Evolutionary conservation across 352 stramenopile genomes (phyloP), one percentile per base, ranked within the genome.

Genomic region (Pythium pectinolyticum): DNA sequence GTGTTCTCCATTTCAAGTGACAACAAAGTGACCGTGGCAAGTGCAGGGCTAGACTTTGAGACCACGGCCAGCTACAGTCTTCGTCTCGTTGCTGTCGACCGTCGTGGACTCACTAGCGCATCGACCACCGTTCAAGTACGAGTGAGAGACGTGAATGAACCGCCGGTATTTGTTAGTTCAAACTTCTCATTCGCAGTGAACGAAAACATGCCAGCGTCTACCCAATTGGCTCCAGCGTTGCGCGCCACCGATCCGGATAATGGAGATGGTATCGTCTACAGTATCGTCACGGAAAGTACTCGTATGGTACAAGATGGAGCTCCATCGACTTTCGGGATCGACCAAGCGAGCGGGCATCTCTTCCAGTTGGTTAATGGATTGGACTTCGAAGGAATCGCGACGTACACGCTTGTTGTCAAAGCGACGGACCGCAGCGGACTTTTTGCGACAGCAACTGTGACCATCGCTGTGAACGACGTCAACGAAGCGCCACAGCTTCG

Each of bases 251-350:
- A 80, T 63, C 69, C 72, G 7, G 72, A 80, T 41, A 7, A 9
- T 7, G 57, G 57, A 2, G 72, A 77, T 46, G 53, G 45, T 0
- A 39, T 80, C 14, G 24, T 31, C 12, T 77, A 66, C 35, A 67
- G 40, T n/a, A 57, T 80, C 7, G 41, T 73, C 3, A 53, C 39
- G 12, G 72, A 80, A 46, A 52, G 31, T 5, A 67, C 61, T 0
- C 5, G 6, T 0, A 10, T 51, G 2, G 34, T 27, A 5, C 59
- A 39, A 9, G 41, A 65, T 10, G 47, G 15, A 15, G 35, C 67
- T 19, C 57, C 75, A 14, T 67, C 32, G 2, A 71, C 66, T 22
- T 88, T 88, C 65, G 70, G 35, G 4, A 73, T 88, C 53, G 73
- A 84, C 47, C 25, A 39, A 12, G 47, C 69, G 0, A 80, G 58